Evolutionary conservation across 2,329 filamentous ascomycete species (phyloP), one percentile per base, ranked within the genome.

Genomic region (Fusarium sp.): DNA sequence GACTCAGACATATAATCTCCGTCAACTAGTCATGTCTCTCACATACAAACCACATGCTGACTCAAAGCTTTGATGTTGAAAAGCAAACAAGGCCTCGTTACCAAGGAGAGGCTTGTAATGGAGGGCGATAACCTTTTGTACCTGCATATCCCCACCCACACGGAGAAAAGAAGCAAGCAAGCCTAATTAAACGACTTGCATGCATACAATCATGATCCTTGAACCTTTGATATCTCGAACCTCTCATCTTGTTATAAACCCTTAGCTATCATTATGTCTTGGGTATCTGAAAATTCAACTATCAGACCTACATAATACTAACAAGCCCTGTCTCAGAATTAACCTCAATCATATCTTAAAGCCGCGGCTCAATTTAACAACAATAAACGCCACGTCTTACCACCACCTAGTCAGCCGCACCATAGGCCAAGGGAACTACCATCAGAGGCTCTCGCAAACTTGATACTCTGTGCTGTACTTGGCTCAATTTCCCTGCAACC

Each of bases 71-170:
- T 37, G 18, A 11, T 37, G 34, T 4, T 37, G 34, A 37, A 37
- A 37, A 37, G 34, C 18, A 37, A 37, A 12, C 34, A 37, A 37
- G 18, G 6, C 34, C 10, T 37, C 19, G 31, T 2, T 42, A 4
- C 6, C 3, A 21, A 10, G 18, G 7, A 7, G 51, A 9, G 10
- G 25, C 19, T 64, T 59, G 30, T 52, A n/a, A 23, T 48, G 60
- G 14, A 45, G n/a, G 45, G 34, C 19, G 39, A 60, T 42, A 65
- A 60, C 46, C 53, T 65, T 66, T 65, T 34, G 62, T 66, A 66
- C 62, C 62, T 65, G 62, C 62, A 65, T 65, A 66, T 45, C 61
- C 48, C 37, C 49, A 43, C 42, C 13, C 58, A 41, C 21, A 9
- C 37, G 28, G 46, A 62, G 19, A 19, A 39, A 26, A 41, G 23